These are phyloP conservation scores for Yamadazyma blattariae DNA, from an alignment of 1,139 yeast species.

Conservation along the genomic window DNA sequence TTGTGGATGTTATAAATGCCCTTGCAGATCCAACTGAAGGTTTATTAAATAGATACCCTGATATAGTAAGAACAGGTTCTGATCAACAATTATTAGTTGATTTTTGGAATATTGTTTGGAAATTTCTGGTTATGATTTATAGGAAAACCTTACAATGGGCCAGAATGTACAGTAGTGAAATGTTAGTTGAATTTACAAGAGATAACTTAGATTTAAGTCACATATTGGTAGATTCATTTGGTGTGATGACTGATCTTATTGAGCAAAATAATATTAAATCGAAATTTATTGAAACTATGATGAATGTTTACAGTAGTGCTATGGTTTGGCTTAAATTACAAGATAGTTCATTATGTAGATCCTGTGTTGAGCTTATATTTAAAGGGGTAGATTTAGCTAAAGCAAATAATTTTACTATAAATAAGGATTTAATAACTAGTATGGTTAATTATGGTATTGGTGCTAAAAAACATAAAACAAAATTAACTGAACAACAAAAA, in stretches of 20 bases:
- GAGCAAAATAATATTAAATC: slow-evolving; percentile 3
- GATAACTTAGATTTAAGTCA: slow-evolving; percentile 82
- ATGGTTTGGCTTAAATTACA: slow-evolving; percentile 80
- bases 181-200: slow-evolving; percentile 76
- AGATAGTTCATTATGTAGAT: slow-evolving; percentile 67
- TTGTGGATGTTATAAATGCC: slow-evolving; percentile 69
- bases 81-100: slow-evolving; percentile 18
- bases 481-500: slow-evolving; percentile 58
- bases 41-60: slow-evolving; percentile 7
- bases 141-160: slow-evolving; percentile 76
- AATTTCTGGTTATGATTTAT: slow-evolving; percentile 66
- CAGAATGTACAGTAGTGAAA: slow-evolving; percentile 49
- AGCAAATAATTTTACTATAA: slow-evolving; percentile 48
- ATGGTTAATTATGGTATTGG: slow-evolving; percentile 65
- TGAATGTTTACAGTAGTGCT: slow-evolving; percentile 57
- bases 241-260: slow-evolving; percentile 44
- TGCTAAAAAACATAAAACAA: slow-evolving; percentile 65
- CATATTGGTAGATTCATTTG: slow-evolving; percentile 60
- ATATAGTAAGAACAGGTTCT: neutral
- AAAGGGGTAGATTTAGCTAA: slow-evolving; percentile 64
- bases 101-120: slow-evolving; percentile 74
- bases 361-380: slow-evolving; percentile 72
- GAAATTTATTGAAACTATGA: slow-evolving; percentile 31
- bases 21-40: slow-evolving; percentile 59
- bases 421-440: slow-evolving; percentile 44